phyloP scores from a whole-genome alignment of 1,139 yeast species.

The Lodderomyces jiufengensis region DNA sequence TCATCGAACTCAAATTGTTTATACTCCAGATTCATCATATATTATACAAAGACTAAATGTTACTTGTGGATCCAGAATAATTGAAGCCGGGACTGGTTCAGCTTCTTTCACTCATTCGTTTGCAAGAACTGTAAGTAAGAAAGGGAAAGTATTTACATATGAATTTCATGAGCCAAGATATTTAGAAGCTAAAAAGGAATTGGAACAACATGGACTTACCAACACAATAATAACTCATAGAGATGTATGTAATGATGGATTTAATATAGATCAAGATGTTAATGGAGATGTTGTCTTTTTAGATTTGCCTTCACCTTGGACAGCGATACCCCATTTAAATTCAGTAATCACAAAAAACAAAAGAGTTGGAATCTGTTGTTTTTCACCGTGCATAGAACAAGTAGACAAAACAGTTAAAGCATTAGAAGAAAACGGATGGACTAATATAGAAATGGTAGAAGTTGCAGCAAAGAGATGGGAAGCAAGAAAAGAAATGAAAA shows the following conservation, averaged over 20 bases:
- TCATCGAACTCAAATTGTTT: conserved; percentile 96
- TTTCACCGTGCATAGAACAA: conserved; percentile 97
- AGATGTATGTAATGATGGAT: conserved; percentile 90
- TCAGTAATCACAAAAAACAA: conserved; percentile 53
- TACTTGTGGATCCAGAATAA: conserved; percentile 69
- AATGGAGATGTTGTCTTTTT: conserved; percentile 74
- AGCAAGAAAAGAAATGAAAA: conserved; percentile 84
- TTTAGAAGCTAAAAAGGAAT: conserved; percentile 73
- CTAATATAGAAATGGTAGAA: conserved; percentile 90
- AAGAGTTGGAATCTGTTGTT: conserved; percentile 78
- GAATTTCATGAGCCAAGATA: conserved; percentile 90
- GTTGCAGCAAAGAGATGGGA: conserved; percentile 86
- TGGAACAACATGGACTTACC: conserved; percentile 64
- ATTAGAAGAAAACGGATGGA: conserved; percentile 76
- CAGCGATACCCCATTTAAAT: conserved; percentile 76
- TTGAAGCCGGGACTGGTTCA: conserved; percentile 98
- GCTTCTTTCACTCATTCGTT: conserved; percentile 94
- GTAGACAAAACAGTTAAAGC: conserved; percentile 81
- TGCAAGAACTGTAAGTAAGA: conserved; percentile 66
- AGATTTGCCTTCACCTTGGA: conserved; percentile 97
- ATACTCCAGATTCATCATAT: conserved; percentile 91
- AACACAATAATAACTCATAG: conserved; percentile 70
- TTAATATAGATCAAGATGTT: conserved; percentile 46
- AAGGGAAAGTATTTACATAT: conserved; percentile 72
- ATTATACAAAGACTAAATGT: conserved; percentile 79